Evolutionary conservation across 495 filamentous ascomycete genomes (phyloP).

Genomic region (Podospora australis): DNA sequence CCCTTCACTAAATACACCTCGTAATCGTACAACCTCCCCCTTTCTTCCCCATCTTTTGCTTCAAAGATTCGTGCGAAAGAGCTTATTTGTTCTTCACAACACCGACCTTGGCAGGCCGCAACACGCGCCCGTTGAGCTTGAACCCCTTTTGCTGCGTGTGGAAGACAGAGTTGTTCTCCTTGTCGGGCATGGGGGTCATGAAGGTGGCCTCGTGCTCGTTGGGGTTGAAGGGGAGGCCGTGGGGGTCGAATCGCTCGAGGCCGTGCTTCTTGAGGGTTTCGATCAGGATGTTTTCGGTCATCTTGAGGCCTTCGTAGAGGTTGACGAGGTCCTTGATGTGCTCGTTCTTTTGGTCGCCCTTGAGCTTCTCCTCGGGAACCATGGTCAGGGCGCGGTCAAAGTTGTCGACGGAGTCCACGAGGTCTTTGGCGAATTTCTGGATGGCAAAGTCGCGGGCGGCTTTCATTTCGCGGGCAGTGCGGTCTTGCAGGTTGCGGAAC

Average conservation of each 20-base stretch:
- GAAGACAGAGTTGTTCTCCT: slow-evolving; percentile 88
- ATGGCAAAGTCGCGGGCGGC: slow-evolving; percentile 85
- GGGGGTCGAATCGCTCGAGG: slow-evolving; percentile 79
- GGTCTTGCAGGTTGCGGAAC: slow-evolving; percentile 94
- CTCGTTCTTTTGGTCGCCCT: slow-evolving; percentile 44
- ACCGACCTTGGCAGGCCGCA: slow-evolving; percentile 92
- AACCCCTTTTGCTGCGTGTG: slow-evolving; percentile 94
- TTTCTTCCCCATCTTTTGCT: not conserved
- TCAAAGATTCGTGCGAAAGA: not conserved
- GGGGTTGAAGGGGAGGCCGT: slow-evolving; percentile 79
- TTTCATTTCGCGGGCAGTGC: slow-evolving; percentile 86
- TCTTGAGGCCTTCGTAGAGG: slow-evolving; percentile 82
- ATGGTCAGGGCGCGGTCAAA: slow-evolving; percentile 82
- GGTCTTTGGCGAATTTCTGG: slow-evolving; percentile 87
- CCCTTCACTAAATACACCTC: not conserved
- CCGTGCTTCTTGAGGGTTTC: slow-evolving; percentile 89
- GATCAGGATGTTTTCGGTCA: slow-evolving; percentile 89
- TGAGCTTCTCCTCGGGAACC: slow-evolving; percentile 68
- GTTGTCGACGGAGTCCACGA: slow-evolving; percentile 92
- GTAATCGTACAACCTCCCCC: not conserved
- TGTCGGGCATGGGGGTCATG: slow-evolving; percentile 72
- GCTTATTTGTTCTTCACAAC: slow-evolving; percentile 60
- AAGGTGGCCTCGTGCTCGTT: slow-evolving; percentile 96
- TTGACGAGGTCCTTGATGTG: slow-evolving; percentile 64
- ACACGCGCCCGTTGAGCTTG: slow-evolving; percentile 76